Evolutionary conservation across 345 rosid genomes (phyloP).

Genomic region (Turritis glabra): DNA sequence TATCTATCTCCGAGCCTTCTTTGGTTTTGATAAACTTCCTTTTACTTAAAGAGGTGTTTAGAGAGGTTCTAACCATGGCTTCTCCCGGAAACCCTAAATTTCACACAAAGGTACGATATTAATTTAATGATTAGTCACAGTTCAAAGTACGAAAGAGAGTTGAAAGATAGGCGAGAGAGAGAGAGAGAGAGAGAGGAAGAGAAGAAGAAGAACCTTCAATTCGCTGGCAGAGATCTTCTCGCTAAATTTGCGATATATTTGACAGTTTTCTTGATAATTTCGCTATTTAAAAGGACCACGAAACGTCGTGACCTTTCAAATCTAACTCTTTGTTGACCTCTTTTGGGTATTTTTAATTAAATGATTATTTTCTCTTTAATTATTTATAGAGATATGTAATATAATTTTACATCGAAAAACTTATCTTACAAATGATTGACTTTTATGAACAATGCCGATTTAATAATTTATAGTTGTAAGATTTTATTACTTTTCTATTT

Average conservation of each 20-base stretch:
- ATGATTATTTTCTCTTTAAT: no score
- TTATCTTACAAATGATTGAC: no score
- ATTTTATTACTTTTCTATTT: no score
- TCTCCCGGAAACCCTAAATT: neutral
- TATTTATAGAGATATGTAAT: no score
- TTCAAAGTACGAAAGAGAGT: neutral
- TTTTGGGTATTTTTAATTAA: no score
- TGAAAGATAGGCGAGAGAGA: neutral
- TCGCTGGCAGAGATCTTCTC: neutral
- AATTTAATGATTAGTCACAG: neutral
- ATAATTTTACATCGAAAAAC: no score
- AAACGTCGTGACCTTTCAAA: neutral
- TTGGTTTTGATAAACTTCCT: neutral
- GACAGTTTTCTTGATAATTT: no score
- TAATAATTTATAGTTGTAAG: no score
- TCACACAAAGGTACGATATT: neutral
- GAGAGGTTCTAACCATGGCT: neutral
- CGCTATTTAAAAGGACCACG: no score
- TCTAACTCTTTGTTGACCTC: no score
- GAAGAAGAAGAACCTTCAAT: neutral
- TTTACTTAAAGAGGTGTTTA: neutral
- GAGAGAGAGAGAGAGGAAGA: neutral
- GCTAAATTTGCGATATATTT: neutral
- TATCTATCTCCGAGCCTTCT: neutral
- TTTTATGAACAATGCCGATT: no score